Base-by-base conservation (phyloP, 495 filamentous ascomycete species). In the Glonium stellatum region DNA sequence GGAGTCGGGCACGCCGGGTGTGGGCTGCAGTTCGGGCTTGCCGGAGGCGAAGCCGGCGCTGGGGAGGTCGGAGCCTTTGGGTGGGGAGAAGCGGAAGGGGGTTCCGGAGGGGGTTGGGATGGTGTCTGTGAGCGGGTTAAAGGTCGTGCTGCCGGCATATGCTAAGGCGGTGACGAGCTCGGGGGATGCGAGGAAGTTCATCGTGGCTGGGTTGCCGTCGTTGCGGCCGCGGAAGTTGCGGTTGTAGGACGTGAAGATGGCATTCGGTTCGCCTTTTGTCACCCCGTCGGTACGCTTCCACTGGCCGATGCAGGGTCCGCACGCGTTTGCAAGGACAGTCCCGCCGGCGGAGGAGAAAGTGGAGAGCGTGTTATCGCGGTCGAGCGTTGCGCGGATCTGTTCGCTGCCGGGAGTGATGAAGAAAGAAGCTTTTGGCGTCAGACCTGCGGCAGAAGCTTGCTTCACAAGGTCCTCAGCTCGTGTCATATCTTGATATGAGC, bases 401-500 rank as follows among this genome's bases (percentile, higher is more conserved):
- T 98, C 93, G 70, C 89, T 95, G 27, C 93, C 93, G 1, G 93
- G 93, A 0, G 93, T 97, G 63, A 98, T 85, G 76, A 95, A 96
- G 78, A 98, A 96, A 63, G 89, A 87, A 0, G 87, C 83, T 68
- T 87, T 89, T 18, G 92, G 92, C 76, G 89, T 87, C 31, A 98
- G 75, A 36, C 93, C 93, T 10, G 88, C 93, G 35, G 87, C 84
- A 51, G 83, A 78, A 13, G 93, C 93, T 72, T 95, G 91, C 73
- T 91, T 90, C 49, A 97, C 88, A 56, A 98, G 80, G 67, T 90
- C 78, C 77, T 97, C 93, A 15, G 90, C 87, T 52, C 93, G 85
- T 10, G 90, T 91, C 93, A 98, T 98, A 69, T 98, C 93, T 75
- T 96, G 84, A 72, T 96, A 98, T 3, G 93, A 97, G 73, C 89